phyloP scores from a whole-genome alignment of 768 basidiomycete species.

The Xanthoconium stramineum region DNA sequence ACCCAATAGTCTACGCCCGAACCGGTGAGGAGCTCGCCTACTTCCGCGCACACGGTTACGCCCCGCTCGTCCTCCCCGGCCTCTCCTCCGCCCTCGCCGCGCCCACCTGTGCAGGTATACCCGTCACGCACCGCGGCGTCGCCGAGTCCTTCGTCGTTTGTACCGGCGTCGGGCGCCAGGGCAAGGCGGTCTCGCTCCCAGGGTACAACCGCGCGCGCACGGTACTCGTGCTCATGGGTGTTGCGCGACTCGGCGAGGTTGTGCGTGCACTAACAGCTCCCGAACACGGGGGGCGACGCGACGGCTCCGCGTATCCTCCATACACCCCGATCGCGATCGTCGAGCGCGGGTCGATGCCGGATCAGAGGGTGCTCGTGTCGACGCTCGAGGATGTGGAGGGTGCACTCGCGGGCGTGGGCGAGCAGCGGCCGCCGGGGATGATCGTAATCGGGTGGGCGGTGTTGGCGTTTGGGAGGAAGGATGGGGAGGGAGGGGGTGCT shows the following conservation, averaged over 20 bases:
- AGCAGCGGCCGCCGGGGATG: conserved; percentile 95
- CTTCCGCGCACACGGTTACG: conserved; percentile 84
- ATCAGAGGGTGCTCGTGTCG: conserved; percentile 80
- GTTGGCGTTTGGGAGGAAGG: conserved; percentile 48
- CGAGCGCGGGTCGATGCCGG: conserved; percentile 91
- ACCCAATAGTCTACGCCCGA: conserved; percentile 92
- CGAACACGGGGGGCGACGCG: conserved; percentile 39
- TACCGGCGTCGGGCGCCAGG: conserved; percentile 89
- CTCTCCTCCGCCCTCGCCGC: conserved; percentile 87
- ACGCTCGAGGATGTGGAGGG: conserved; percentile 69
- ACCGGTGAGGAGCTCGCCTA: conserved; percentile 93
- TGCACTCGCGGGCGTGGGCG: conserved; percentile 71
- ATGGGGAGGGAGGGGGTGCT: conserved; percentile 41
- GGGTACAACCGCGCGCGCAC: conserved; percentile 83
- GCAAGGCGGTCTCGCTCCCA: conserved; percentile 80
- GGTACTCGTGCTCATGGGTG: conserved; percentile 90
- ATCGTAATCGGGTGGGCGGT: conserved; percentile 93
- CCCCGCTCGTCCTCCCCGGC: conserved; percentile 84
- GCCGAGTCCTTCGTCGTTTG: conserved; percentile 87
- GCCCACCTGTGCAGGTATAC: conserved; percentile 86
- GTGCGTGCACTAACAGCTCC: conserved; percentile 52
- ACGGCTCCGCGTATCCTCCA: conserved; percentile 63
- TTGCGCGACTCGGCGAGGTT: conserved; percentile 77
- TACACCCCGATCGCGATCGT: conserved; percentile 87
- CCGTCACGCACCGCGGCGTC: conserved; percentile 93